Conservation (phyloP, 2,329 filamentous ascomycete genomes). For the Fusarium fracticaudum region DNA sequence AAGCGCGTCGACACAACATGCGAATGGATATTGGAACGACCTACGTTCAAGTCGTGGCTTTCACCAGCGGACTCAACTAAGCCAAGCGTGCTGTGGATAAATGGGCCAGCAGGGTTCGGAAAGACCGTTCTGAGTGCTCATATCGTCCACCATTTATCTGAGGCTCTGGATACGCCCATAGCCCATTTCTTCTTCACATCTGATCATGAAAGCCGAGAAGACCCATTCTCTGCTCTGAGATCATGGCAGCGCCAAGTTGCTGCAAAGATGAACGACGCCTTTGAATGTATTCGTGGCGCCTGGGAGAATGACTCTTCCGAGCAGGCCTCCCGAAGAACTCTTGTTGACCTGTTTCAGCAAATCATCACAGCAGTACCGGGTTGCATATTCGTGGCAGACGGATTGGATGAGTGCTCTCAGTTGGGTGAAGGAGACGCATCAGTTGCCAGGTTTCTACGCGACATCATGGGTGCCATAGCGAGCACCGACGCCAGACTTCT, state of each 20-base stretch:
- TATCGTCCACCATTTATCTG: conserved; percentile 39
- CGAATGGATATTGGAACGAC: background rate
- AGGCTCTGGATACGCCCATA: background rate
- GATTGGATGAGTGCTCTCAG: conserved; percentile 48
- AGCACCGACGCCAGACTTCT: conserved; percentile 33
- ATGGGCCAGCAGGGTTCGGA: conserved; percentile 40
- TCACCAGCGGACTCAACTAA: rapidly evolving
- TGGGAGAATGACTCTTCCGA: conserved; percentile 33
- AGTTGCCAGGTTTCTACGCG: conserved; percentile 27
- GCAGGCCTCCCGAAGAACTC: conserved; percentile 19
- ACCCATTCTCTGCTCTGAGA: conserved; percentile 41
- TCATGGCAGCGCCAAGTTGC: conserved; percentile 39
- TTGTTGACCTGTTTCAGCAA: conserved; percentile 33
- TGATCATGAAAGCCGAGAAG: conserved; percentile 32
- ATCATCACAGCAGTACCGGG: conserved; percentile 16
- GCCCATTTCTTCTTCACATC: conserved; percentile 49
- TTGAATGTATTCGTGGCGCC: background rate
- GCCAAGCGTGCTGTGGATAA: background rate
- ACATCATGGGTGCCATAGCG: background rate
- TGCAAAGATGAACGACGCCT: rapidly evolving
- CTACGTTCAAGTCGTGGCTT: rapidly evolving
- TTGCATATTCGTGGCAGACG: conserved; percentile 44
- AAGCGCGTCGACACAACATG: background rate
- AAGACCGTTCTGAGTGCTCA: conserved; percentile 48
- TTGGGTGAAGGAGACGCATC: background rate